phyloP scores from a whole-genome alignment of 306 rosid species.

The Oemleria cerasiformis region DNA sequence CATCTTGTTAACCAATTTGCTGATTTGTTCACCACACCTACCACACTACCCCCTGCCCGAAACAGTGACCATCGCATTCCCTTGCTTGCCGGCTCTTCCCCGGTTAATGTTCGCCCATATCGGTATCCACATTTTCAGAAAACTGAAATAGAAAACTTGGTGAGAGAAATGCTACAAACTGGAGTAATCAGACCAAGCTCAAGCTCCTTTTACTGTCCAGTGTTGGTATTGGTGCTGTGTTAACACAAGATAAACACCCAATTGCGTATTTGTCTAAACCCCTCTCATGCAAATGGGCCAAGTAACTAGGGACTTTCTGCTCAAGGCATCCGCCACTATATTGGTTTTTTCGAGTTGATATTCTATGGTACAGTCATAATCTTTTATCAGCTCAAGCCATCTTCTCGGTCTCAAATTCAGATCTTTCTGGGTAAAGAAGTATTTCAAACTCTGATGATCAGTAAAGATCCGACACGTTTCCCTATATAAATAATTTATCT shows the following conservation, averaged over 20 bases:
- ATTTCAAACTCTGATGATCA: too few relatives aligned
- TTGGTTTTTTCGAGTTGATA: too few relatives aligned
- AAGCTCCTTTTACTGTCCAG: neutral
- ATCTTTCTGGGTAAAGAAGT: too few relatives aligned
- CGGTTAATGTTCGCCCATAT: neutral
- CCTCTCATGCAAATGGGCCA: too few relatives aligned
- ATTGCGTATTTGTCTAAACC: too few relatives aligned
- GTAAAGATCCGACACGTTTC: too few relatives aligned
- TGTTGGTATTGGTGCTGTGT: neutral
- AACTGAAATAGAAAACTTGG: neutral
- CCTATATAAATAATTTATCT: too few relatives aligned
- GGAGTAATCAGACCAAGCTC: neutral
- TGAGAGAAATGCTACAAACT: neutral
- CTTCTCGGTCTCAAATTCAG: too few relatives aligned
- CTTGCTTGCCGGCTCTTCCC: accelerated
- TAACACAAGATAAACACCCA: neutral
- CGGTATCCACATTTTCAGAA: neutral
- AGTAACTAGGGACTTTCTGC: too few relatives aligned
- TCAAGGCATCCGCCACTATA: too few relatives aligned
- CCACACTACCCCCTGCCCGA: accelerated
- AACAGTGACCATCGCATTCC: neutral
- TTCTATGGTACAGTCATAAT: too few relatives aligned
- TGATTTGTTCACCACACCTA: neutral
- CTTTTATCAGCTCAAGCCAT: too few relatives aligned
- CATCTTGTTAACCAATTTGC: accelerated